Base-by-base conservation (phyloP, 1,139 yeast genomes). In the Diutina neorugosa region DNA sequence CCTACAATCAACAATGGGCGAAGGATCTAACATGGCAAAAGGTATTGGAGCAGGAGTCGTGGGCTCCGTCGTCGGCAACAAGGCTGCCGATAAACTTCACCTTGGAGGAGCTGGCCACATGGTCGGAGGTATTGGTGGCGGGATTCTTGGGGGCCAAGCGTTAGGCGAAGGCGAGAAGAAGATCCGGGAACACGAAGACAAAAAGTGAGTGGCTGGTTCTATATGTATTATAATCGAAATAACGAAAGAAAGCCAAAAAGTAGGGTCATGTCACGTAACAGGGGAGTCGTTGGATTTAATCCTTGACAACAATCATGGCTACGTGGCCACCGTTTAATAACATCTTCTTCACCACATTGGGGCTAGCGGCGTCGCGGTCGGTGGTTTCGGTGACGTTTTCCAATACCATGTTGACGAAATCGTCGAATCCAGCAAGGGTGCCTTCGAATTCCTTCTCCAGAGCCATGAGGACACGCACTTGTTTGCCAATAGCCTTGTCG, bases 351-450 rank as follows among this genome's bases (percentile, higher is more conserved):
- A 79, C 77, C 54, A 69, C 69, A 55, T 66, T 72, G 54, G 68
- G 70, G 14, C 11, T 9, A 14, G 46, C 46, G 52, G 63, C 67
- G 7, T 51, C 49, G 21, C 72, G 72, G 11, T 65, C 69, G 53
- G 52, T 55, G 25, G 71, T 75, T n/a, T 44, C 48, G 16, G 48
- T 44, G 34, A 44, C 48, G 61, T 89, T 84, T 62, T 86, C 86
- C 57, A 91, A 76, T 11, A 93, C 96, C 74, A 91, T 84, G 67
- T 93, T 93, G 57, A 93, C 98, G 62, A 84, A 91, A 67, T 93
- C 98, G 66, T 93, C 98, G 66, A 93, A 91, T 0, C 98, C 98
- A 27, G 86, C 80, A 53, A 93, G 74, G 9, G 84, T 87, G 2
- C 98, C 98, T 25, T 80, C 78, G 66, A 90, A 93, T 66, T 91